A percentile compares a stretch with the other conserved stretches of the same genome.
Conservation (phyloP, 23 red algal genomes). For the Gracilaria vermiculophylla region DNA sequence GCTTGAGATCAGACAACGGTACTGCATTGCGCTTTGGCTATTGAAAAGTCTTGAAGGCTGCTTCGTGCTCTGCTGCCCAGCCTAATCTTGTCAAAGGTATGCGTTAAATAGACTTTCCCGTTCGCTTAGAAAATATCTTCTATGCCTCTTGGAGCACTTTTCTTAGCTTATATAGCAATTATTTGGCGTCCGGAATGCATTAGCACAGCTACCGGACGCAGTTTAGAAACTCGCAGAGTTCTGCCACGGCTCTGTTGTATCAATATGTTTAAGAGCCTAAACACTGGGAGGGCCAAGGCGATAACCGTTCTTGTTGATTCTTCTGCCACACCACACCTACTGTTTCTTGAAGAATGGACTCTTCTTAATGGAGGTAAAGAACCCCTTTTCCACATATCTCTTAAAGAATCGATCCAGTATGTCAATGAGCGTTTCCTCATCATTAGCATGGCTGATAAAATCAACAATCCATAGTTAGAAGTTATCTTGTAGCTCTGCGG, state of each 20-base stretch:
- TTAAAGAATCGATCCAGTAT: conserved; percentile 33
- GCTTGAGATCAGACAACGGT: neutral
- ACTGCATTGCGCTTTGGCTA: neutral
- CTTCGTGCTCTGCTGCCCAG: conserved; percentile 15
- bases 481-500: conserved; percentile 7
- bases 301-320: conserved; percentile 12
- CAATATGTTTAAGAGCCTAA: conserved; percentile 9
- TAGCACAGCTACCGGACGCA: conserved; percentile 7
- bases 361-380: conserved; percentile 6
- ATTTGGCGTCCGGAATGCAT: conserved; percentile 4
- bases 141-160: conserved; percentile 23
- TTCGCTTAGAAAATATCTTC: neutral
- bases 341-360: conserved; percentile 5
- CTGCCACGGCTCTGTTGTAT: neutral
- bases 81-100: neutral
- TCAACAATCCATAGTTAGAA: conserved; percentile 42
- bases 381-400: neutral
- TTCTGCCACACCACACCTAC: conserved; percentile 4
- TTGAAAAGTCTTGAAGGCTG: neutral
- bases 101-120: neutral
- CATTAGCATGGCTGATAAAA: conserved; percentile 14
- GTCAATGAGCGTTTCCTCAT: conserved; percentile 2
- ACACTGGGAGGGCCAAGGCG: neutral
- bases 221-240: conserved; percentile 27
- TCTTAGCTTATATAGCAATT: neutral